Evolutionary conservation across 2,329 filamentous ascomycete genomes (phyloP), one percentile per base, ranked within the genome.

Genomic region (Aspergillus bombycis): DNA sequence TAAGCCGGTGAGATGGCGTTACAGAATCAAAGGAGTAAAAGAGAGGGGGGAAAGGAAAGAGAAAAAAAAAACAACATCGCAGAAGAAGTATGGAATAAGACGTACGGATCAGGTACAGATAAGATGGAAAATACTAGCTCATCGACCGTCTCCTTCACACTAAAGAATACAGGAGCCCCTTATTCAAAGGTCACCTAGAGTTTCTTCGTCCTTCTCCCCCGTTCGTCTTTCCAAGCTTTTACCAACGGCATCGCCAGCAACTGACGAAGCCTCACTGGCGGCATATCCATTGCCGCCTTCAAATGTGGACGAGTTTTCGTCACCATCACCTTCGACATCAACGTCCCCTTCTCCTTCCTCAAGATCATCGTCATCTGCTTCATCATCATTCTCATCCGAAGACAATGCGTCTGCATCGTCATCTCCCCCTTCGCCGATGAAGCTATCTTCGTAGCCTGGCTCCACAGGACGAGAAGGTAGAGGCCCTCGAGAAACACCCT

Each of bases 301-400:
- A 52, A 72, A 72, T 14, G 71, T 68, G 23, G 74, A 75, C 6
- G 72, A 72, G 52, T 77, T 75, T 26, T 77, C 75, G 43, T 76
- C 74, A 1, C 57, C 68, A 19, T 70, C 71, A 16, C 69, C 68
- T n/a, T 60, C 64, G 8, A 64, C 56, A 11, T 66, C 64, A 21
- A 64, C 71, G 26, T 68, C 72, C 6, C 65, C 73, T 12, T 76
- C 75, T 12, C 71, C 74, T n/a, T 76, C 73, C 12, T 74, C 75
- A n/a, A 75, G 71, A 46, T 72, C 71, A 16, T 83, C 78, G 7
- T 79, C 77, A 26, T 70, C 68, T 23, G 60, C 66, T 11, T 69
- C 67, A 19, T 72, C 71, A 36, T 67, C 69, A 21, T 73, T 69
- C 16, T 76, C 75, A 45, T 75, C 72, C 4, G 75, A 75, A 10